Percentiles rank a stretch among this genome's conserved stretches.
phyloP scores from a whole-genome alignment of 495 filamentous ascomycete species.

The Lophiotrema nucula region DNA sequence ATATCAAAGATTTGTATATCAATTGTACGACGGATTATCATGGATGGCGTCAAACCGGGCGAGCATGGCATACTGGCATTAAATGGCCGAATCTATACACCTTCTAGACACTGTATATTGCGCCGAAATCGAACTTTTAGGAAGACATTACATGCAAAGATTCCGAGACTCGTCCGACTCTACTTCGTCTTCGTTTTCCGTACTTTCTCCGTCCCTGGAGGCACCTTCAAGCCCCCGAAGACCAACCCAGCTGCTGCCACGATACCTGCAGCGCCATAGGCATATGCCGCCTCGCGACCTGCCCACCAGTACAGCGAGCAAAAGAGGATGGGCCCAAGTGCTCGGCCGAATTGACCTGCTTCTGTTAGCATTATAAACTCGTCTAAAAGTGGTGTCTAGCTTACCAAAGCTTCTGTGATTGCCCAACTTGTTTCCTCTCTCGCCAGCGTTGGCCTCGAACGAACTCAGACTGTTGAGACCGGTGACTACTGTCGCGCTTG shows the following conservation, averaged over 20 bases:
- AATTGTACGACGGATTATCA: conserved; percentile 2
- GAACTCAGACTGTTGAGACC: conserved; percentile 88
- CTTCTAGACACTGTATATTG: no score
- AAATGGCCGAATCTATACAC: no score
- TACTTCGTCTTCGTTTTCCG: conserved; percentile 7
- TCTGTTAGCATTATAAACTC: background rate
- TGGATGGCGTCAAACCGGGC: background rate
- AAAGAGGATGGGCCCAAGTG: conserved; percentile 83
- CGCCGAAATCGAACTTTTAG: no score
- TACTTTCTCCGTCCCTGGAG: conserved; percentile 31
- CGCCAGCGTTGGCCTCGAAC: conserved; percentile 75
- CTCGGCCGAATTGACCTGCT: conserved; percentile 77
- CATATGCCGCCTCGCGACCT: conserved; percentile 81
- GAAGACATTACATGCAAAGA: no score
- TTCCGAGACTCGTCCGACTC: no score
- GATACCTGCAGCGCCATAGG: conserved; percentile 76
- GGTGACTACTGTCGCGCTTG: conserved; percentile 90
- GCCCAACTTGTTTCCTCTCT: conserved; percentile 83
- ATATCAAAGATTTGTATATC: background rate
- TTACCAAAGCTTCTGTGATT: conserved; percentile 75
- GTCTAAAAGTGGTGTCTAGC: conserved; percentile 21
- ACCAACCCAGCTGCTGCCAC: conserved; percentile 66
- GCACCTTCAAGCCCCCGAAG: conserved; percentile 60
- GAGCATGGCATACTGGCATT: no score
- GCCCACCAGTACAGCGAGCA: conserved; percentile 99